Evolutionary conservation across 257 asterid species (phyloP), one percentile per base, ranked within the genome.

Genomic region (Nicotiana obtusifolia): DNA sequence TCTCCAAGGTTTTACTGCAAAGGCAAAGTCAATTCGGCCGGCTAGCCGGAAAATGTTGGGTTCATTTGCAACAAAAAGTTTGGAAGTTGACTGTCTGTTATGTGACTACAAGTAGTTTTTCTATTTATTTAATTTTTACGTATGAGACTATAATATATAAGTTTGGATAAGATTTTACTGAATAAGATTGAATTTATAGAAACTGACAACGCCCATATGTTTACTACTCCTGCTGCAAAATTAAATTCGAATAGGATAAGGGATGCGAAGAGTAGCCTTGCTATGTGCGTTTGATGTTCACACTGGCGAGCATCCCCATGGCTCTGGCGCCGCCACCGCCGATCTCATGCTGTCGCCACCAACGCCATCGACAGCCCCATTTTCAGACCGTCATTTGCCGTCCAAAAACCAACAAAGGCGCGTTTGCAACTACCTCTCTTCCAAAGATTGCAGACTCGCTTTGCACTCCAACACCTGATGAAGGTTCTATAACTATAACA

Each of bases 281-380:
- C 78, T 14, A 6, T 41, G 33, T 10, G 15, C 49, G 31, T 14
- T 47, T 7, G 20, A 73, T 73, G 78, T 71, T 14, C 78, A 13
- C 20, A 31, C 7, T 28, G 60, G 20, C 65, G 26, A 78, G 73
- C 81, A 35, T 20, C 59, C 13, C 68, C 82, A 56, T 76, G 80
- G 88, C 80, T 71, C 9, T 24, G 80, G 80, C 60, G 79, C 64
- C 71, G 15, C 79, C 57, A 17, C 31, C 57, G 24, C 41, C 81
- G 61, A 64, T 0, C 3, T 47, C 28, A 1, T 10, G 26, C 71
- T 62, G 4, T 47, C 44, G 5, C 75, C 81, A 49, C 80, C 33
- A 62, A 54, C 78, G 24, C 20, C 8, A 57, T 44, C 53, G 7
- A 24, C 81, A 44, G 30, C 78, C 60, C 31, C 41, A 20, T 64